Conservation (phyloP, 192 early-diverging fungal species). For the Phlyctochytrium arcticum region DNA sequence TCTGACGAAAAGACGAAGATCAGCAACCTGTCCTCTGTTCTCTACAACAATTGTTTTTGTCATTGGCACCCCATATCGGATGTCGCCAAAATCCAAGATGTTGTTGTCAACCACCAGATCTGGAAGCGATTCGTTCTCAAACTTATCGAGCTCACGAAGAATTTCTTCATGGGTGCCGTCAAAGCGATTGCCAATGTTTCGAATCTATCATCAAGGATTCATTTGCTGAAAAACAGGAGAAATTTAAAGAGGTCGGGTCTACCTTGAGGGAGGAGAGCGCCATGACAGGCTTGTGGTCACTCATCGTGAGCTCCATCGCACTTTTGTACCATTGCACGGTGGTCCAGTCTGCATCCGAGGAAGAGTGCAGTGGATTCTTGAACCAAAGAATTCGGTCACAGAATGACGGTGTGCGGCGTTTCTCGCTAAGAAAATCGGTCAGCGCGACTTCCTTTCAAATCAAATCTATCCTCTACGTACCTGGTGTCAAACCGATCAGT, state of each 20-base stretch:
- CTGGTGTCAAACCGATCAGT: constrained; percentile 76
- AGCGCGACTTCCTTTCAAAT: too few species aligned
- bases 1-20: neutral
- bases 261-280: constrained; percentile 64
- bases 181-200: too few species aligned
- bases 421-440: constrained; percentile 58
- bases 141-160: constrained; percentile 68
- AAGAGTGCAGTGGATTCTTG: constrained; percentile 45
- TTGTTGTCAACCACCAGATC: constrained; percentile 56
- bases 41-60: constrained; percentile 53
- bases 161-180: constrained; percentile 59
- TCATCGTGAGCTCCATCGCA: constrained; percentile 60
- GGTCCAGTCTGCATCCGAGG: constrained; percentile 36
- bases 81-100: constrained; percentile 68
- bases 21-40: constrained; percentile 62
- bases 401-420: constrained; percentile 82
- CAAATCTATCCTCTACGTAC: too few species aligned
- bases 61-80: constrained; percentile 48
- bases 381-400: constrained; percentile 92
- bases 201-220: too few species aligned
- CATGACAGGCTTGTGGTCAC: constrained; percentile 93
- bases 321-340: constrained; percentile 50
- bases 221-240: too few species aligned
- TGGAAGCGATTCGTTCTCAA: constrained; percentile 77
- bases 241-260: too few species aligned